Evolutionary conservation across 2,329 filamentous ascomycete genomes (phyloP).

Genomic region (Apiospora koreana): DNA sequence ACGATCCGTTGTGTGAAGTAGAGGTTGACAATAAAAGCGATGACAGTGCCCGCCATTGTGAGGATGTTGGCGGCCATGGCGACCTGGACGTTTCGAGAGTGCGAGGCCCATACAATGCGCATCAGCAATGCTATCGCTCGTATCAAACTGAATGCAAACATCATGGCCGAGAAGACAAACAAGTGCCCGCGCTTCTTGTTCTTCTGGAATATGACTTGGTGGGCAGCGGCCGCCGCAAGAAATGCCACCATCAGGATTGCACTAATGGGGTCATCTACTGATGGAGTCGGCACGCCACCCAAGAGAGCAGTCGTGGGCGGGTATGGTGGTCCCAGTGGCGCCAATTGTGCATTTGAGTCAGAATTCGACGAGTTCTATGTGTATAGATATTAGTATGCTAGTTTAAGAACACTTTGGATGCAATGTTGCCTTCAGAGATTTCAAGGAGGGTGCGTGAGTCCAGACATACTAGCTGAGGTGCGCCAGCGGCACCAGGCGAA

Average conservation of each 20-base stretch:
- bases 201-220: slow-evolving; percentile 57
- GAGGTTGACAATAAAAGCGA: slow-evolving; percentile 39
- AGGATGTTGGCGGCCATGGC: slow-evolving; percentile 37
- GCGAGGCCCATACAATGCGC: slow-evolving; percentile 37
- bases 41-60: slow-evolving; percentile 37
- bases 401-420: background rate
- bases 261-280: slow-evolving; percentile 5
- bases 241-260: background rate
- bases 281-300: slow-evolving; percentile 7
- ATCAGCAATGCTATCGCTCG: slow-evolving; percentile 36
- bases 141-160: slow-evolving; percentile 40
- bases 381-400: background rate
- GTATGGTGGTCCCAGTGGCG: slow-evolving; percentile 9
- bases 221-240: slow-evolving; percentile 24
- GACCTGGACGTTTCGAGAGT: slow-evolving; percentile 29
- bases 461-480: slow-evolving; percentile 5
- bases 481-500: slow-evolving; percentile 7
- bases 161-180: slow-evolving; percentile 37
- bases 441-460: background rate
- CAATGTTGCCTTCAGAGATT: background rate
- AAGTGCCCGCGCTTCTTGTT: slow-evolving; percentile 38
- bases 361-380: background rate
- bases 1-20: slow-evolving; percentile 41
- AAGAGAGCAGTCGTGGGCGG: background rate
- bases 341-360: background rate